Evolutionary conservation across 257 asterid species (phyloP).

Genomic region (Nicotiana obtusifolia): DNA sequence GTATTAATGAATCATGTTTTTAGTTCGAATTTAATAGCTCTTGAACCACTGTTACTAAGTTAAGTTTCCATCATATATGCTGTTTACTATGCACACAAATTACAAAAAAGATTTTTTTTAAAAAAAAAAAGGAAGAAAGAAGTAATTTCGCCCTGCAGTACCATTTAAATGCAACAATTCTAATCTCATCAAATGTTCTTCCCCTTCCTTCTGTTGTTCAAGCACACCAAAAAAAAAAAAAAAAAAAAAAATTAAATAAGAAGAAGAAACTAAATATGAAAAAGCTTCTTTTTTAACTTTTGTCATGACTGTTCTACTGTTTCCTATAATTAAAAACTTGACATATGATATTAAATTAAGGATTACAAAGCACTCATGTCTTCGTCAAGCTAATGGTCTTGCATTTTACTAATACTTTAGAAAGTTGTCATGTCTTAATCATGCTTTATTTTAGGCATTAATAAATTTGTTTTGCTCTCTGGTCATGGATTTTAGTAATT

Average conservation of each 20-base stretch:
- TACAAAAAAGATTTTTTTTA: too few relatives aligned
- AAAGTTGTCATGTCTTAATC: slow-evolving; percentile 13
- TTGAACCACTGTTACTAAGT: too few relatives aligned
- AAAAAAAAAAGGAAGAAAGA: not conserved
- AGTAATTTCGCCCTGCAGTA: not conserved
- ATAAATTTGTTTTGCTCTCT: not conserved
- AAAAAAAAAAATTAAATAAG: not conserved
- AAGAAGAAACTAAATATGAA: not conserved
- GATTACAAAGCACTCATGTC: slow-evolving; percentile 6
- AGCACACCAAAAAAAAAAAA: accelerated
- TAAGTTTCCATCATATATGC: not conserved
- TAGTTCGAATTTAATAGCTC: too few relatives aligned
- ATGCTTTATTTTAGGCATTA: not conserved
- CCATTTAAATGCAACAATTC: not conserved
- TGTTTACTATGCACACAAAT: not conserved
- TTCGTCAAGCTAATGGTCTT: not conserved
- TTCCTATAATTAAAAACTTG: not conserved
- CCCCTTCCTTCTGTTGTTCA: not conserved
- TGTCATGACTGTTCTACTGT: slow-evolving; percentile 2
- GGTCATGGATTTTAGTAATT: not conserved
- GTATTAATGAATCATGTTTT: too few relatives aligned
- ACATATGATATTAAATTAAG: not conserved
- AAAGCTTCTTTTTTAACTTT: slow-evolving; percentile 4
- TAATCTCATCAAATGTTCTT: not conserved
- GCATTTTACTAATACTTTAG: not conserved